These are phyloP conservation scores for Mucor irregularis DNA, from an alignment of 371 early-diverging fungal species.

Conservation along the genomic window DNA sequence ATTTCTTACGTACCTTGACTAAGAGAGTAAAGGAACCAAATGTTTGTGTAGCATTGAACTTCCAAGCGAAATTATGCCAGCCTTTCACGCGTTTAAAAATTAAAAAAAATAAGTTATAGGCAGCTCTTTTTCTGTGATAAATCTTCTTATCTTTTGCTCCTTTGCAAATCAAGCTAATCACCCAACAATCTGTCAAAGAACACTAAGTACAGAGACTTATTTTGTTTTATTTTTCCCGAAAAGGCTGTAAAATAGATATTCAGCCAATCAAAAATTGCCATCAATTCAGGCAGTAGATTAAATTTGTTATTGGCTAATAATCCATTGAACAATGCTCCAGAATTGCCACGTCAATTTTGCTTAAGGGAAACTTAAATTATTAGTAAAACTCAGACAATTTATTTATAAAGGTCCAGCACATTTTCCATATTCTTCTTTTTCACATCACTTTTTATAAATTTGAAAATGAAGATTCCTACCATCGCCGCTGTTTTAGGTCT, in stretches of 20 bases:
- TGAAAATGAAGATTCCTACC: slow-evolving; percentile 56
- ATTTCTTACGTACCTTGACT: no score
- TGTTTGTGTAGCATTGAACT: no score
- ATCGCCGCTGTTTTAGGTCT: slow-evolving; percentile 64
- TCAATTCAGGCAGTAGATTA: not conserved
- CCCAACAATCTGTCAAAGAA: no score
- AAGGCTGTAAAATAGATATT: not conserved
- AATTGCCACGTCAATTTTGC: slow-evolving; percentile 1
- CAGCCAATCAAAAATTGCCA: not conserved
- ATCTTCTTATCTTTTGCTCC: no score
- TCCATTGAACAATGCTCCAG: not conserved
- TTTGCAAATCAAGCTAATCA: no score
- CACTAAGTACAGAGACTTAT: no score
- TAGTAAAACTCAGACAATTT: slow-evolving; percentile 1
- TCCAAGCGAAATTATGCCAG: no score
- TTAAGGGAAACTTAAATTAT: not conserved
- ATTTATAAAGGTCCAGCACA: not conserved
- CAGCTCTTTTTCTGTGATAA: no score
- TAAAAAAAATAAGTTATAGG: no score
- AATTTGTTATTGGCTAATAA: not conserved
- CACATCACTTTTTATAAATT: not conserved
- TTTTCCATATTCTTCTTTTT: not conserved
- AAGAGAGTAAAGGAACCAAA: no score
- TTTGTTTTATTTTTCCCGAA: no score
- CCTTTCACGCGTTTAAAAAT: no score